Conservation (phyloP, 2,329 filamentous ascomycete species). For the Stagonosporopsis rhizophila region DNA sequence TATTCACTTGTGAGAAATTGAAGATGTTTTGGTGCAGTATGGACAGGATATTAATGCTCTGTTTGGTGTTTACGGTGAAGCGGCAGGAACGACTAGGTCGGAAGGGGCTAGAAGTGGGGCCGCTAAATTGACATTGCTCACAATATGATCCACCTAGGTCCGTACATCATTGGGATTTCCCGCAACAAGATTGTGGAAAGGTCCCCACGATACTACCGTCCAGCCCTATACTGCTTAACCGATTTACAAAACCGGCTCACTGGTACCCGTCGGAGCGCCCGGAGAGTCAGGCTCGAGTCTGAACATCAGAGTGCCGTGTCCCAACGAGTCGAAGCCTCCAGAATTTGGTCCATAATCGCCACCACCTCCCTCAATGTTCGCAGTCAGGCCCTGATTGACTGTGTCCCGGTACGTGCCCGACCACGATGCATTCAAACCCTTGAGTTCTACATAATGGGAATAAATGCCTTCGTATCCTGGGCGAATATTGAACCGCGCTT, state of each 20-base stretch:
- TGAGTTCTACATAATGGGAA: neutral
- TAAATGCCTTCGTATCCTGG: neutral
- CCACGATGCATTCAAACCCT: neutral
- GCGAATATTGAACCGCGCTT: neutral
- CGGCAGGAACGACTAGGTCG: neutral
- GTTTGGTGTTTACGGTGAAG: constrained; percentile 19
- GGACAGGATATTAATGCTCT: neutral
- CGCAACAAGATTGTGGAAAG: no score
- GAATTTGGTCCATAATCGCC: neutral
- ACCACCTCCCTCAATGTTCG: neutral
- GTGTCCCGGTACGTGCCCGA: neutral
- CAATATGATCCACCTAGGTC: neutral
- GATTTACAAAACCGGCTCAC: neutral
- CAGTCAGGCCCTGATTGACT: neutral
- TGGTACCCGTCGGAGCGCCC: neutral
- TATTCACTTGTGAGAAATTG: constrained; percentile 21
- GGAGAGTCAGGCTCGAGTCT: neutral
- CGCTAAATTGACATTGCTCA: neutral
- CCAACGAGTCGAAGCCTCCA: neutral
- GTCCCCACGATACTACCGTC: no score
- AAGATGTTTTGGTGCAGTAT: neutral
- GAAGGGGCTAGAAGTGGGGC: neutral
- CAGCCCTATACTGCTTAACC: neutral
- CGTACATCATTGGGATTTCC: no score
- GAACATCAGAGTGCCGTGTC: neutral